Evolutionary conservation across 192 early-diverging fungal genomes (phyloP).

Genomic region (Diversispora eburnea): DNA sequence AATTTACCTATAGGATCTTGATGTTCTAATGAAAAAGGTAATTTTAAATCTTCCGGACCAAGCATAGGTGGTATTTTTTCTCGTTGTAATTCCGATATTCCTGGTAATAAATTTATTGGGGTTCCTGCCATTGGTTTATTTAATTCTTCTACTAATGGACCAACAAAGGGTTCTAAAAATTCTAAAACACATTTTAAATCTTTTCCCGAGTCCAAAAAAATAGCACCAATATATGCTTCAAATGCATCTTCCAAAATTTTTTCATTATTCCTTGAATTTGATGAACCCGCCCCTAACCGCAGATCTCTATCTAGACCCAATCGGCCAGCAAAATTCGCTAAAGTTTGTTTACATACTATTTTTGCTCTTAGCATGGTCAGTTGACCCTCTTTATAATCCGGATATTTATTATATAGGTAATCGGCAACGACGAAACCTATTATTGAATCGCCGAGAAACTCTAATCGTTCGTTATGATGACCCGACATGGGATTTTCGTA

Average conservation of each 20-base stretch:
- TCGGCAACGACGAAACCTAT: background rate
- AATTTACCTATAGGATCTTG: background rate
- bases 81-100: background rate
- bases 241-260: conserved; percentile 5
- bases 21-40: background rate
- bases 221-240: conserved; percentile 5
- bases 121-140: background rate
- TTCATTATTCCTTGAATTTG: background rate
- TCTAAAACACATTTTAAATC: background rate
- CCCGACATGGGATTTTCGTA: background rate
- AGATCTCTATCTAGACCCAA: background rate
- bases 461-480: background rate
- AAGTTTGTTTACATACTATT: conserved; percentile 8
- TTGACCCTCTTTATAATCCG: background rate
- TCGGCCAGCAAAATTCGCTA: background rate
- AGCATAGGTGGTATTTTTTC: background rate
- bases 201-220: background rate
- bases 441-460: background rate
- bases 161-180: background rate
- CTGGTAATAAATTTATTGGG: background rate
- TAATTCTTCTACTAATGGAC: background rate
- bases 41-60: background rate
- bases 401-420: background rate
- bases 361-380: conserved; percentile 1
- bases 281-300: background rate